Evolutionary conservation across 257 asterid genomes (phyloP).

Genomic region (Solanum chmielewskii): DNA sequence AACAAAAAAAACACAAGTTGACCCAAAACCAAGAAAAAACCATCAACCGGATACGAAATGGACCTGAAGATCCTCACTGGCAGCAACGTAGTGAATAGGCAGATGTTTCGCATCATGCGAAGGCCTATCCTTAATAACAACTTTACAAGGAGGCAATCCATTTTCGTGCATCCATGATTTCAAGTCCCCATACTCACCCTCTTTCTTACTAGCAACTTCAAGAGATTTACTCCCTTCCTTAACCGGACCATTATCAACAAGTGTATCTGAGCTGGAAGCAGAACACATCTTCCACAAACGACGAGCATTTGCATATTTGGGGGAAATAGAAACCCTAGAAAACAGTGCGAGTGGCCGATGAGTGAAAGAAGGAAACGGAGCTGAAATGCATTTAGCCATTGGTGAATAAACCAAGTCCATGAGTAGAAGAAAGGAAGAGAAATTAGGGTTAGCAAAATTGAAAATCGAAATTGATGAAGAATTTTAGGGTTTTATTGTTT

Average conservation of each 20-base stretch:
- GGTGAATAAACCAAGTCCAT: slow-evolving; percentile 50
- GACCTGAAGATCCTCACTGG: slow-evolving; percentile 91
- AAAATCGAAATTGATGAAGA: neutral
- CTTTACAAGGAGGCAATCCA: slow-evolving; percentile 88
- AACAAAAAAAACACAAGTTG: neutral
- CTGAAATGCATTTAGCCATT: slow-evolving; percentile 40
- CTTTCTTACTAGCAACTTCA: slow-evolving; percentile 27
- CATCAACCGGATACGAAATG: neutral
- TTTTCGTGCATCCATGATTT: slow-evolving; percentile 86
- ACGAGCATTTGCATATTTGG: slow-evolving; percentile 1
- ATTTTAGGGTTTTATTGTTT: neutral
- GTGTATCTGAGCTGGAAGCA: slow-evolving; percentile 54
- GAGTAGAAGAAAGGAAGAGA: neutral
- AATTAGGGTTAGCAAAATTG: neutral
- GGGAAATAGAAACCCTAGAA: slow-evolving; percentile 23
- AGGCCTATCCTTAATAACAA: slow-evolving; percentile 63
- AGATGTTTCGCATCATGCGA: slow-evolving; percentile 46
- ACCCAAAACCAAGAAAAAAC: neutral
- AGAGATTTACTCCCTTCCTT: slow-evolving; percentile 20
- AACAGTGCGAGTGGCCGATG: slow-evolving; percentile 22
- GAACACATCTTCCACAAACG: slow-evolving; percentile 26
- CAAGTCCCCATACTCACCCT: slow-evolving; percentile 43
- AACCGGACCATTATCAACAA: slow-evolving; percentile 18
- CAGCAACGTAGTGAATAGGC: slow-evolving; percentile 86
- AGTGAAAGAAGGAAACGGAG: slow-evolving; percentile 31